Conservation (phyloP, 78 protist species). For the Mantamonas sphyraenae region DNA sequence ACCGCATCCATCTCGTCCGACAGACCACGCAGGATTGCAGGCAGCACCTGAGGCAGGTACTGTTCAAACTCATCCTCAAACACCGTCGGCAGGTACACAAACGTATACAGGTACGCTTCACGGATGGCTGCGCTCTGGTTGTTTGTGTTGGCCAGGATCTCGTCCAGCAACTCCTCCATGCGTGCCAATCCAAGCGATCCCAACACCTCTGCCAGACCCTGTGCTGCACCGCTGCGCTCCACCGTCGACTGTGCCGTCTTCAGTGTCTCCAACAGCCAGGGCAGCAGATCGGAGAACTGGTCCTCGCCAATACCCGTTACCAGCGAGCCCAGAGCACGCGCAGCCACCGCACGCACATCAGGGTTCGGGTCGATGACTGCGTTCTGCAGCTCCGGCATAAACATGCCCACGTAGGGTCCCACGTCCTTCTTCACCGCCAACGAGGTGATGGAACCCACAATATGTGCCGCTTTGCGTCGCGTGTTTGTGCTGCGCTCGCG, state of each 20-base stretch:
- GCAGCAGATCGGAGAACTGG: constrained; percentile 46
- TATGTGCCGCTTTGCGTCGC: constrained; percentile 60
- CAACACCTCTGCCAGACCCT: constrained; percentile 65
- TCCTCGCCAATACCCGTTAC: constrained; percentile 72
- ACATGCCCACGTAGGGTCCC: constrained; percentile 53
- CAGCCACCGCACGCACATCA: constrained; percentile 48
- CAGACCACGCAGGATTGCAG: constrained; percentile 58
- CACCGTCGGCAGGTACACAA: constrained; percentile 30
- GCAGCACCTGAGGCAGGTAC: constrained; percentile 39
- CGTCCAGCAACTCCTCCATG: constrained; percentile 45
- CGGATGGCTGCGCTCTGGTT: constrained; percentile 40
- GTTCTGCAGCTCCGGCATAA: constrained; percentile 56
- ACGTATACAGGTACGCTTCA: constrained; percentile 38
- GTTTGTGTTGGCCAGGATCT: constrained; percentile 36
- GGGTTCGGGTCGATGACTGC: constrained; percentile 81
- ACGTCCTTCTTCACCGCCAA: constrained; percentile 66
- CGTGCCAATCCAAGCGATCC: constrained; percentile 24
- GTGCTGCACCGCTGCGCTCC: constrained; percentile 87
- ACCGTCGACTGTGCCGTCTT: constrained; percentile 46
- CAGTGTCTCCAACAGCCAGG: constrained; percentile 62
- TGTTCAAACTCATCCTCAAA: constrained; percentile 49
- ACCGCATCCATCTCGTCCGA: constrained; percentile 77
- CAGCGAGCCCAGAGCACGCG: constrained; percentile 51
- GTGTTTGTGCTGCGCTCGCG: constrained; percentile 54
- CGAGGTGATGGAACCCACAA: constrained; percentile 57